phyloP scores from a whole-genome alignment of 1,284 basidiomycete genomes.

The Apiotrichum gamsii region DNA sequence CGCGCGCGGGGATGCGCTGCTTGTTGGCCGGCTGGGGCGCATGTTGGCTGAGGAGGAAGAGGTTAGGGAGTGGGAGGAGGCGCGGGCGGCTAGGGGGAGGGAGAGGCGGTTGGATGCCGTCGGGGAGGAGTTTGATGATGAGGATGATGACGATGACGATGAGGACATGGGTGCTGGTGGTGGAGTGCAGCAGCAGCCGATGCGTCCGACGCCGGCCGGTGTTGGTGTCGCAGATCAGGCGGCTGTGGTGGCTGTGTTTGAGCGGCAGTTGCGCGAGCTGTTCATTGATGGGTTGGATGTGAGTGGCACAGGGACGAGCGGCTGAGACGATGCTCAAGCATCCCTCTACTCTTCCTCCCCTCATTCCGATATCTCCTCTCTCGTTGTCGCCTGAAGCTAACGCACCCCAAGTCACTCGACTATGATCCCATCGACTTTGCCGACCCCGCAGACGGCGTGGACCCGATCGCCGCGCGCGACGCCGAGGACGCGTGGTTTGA shows the following conservation, averaged over 20 bases:
- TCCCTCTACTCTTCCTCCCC: too few species aligned
- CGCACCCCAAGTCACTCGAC: constrained; percentile 33
- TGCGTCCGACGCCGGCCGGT: neutral
- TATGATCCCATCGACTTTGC: constrained; percentile 42
- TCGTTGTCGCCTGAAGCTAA: too few species aligned
- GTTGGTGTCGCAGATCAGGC: constrained; percentile 27
- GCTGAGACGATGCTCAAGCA: neutral
- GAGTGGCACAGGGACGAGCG: constrained; percentile 14
- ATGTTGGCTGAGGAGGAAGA: constrained; percentile 42
- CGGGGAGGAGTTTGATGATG: constrained; percentile 39
- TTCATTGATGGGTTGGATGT: constrained; percentile 47
- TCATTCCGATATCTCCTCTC: too few species aligned
- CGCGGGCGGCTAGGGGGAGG: constrained; percentile 27
- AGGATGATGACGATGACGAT: constrained; percentile 34
- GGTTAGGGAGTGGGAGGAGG: constrained; percentile 36
- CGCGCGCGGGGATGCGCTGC: constrained; percentile 14
- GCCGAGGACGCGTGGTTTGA: constrained; percentile 44
- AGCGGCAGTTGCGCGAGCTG: constrained; percentile 38
- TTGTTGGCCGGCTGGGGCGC: constrained; percentile 41
- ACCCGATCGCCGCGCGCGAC: constrained; percentile 36
- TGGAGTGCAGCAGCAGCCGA: too few species aligned
- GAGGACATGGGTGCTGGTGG: constrained; percentile 1
- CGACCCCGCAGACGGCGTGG: constrained; percentile 28
- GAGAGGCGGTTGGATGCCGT: constrained; percentile 31
- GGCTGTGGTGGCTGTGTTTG: constrained; percentile 33